Base-by-base conservation (phyloP, 2,329 filamentous ascomycete genomes). In the Microascus cirrosus region DNA sequence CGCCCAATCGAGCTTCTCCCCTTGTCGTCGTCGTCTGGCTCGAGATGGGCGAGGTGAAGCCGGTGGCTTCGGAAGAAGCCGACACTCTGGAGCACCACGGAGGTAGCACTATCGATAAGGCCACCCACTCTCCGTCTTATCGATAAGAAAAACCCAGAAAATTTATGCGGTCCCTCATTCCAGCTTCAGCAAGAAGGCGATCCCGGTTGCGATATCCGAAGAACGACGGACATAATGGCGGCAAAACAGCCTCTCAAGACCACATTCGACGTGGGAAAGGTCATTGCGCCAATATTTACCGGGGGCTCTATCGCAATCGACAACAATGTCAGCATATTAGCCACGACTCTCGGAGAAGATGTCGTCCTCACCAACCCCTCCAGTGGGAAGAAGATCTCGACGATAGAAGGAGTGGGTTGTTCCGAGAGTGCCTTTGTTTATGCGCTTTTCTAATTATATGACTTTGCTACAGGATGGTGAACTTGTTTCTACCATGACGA, bases 201-300 rank as follows among this genome's bases (percentile, higher is more conserved):
- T 50, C 22, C 11, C 11, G n/a, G 45, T 50, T 50, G 45, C 45
- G 45, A 50, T 20, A 10, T 20, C 6, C 22, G 6, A 50, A 22
- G 22, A 20, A 50, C 45, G 20, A 50, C 45, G 20, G n/a, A 34
- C 63, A 71, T 61, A 58, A 84, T 87, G 84, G 80, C 84, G 58
- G 80, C 74, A 61, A 84, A 83, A 70, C 74, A 82, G 60, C 76
- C 81, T 20, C 77, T 82, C 65, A 95, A 91, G 77, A 96, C 91
- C 59, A 96, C 93, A 3, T 99, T 96, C 71, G 89, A 95, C 67
- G 83, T 87, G 59, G 81, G 81, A 63, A 84, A 87, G 66, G 89
- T 90, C 54, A 88, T 99, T 58, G 89, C 91, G 65, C 94, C 94
- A 22, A 93, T 97, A 55, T 96, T 94, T 69, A 96, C 93, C 1